phyloP scores from a whole-genome alignment of 2,329 filamentous ascomycete species.

The Colletotrichum orchidophilum region DNA sequence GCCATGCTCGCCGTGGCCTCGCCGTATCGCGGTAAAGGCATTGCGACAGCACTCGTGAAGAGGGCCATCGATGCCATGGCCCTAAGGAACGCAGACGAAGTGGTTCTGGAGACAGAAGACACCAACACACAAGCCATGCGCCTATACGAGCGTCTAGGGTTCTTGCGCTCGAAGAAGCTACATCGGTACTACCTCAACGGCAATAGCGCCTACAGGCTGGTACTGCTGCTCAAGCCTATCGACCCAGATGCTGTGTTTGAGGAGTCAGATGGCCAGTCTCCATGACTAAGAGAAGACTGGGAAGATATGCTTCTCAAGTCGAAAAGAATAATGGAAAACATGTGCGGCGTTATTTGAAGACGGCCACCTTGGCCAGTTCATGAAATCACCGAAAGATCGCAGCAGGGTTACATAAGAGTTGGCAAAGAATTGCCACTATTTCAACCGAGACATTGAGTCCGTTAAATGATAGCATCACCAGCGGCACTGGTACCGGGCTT shows the following conservation, averaged over 20 bases:
- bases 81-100: conserved; percentile 84
- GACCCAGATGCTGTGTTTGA: conserved; percentile 51
- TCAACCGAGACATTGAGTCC: neutral
- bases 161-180: conserved; percentile 89
- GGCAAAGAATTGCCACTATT: neutral
- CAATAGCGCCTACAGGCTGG: conserved; percentile 89
- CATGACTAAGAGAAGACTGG: neutral
- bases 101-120: conserved; percentile 96
- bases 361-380: neutral
- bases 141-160: conserved; percentile 91
- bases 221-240: conserved; percentile 76
- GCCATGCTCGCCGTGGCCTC: conserved; percentile 96
- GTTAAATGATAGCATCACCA: neutral
- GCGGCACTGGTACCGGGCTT: neutral
- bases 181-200: conserved; percentile 97
- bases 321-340: neutral
- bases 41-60: conserved; percentile 88
- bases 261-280: conserved; percentile 43
- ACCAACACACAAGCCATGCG: conserved; percentile 90
- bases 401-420: neutral
- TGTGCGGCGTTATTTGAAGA: neutral
- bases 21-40: conserved; percentile 81
- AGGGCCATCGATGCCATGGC: conserved; percentile 93
- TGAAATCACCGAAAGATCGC: neutral
- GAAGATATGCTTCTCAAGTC: neutral